Base-by-base conservation (phyloP, 2,329 filamentous ascomycete genomes). In the Tolypocladium tundrense region DNA sequence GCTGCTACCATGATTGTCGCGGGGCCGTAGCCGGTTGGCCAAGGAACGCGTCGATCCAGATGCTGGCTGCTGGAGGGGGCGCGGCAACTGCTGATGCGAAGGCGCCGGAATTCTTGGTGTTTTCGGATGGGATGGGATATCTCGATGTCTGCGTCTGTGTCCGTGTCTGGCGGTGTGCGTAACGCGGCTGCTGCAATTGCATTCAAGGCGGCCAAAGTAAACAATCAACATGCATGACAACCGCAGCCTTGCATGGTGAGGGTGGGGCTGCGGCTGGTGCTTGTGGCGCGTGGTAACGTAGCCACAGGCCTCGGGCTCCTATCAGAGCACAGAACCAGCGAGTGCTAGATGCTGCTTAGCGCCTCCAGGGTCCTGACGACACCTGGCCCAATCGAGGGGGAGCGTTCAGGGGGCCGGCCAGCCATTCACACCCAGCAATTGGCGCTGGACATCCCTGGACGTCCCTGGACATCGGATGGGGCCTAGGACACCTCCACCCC, bases 1-100 rank as follows among this genome's bases (percentile, higher is more conserved):
- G 54, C 45, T 55, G 60, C 61, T 67, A 72, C 70, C 70, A 72
- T 72, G 63, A 63, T 70, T 59, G 53, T 39, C 55, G 43, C 54
- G 55, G 58, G 57, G 48, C 40, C 35, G 51, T 55, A 58, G 54
- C 11, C 48, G 59, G 63, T 64, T 65, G 63, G 63, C 61, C 60
- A 59, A 64, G 61, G 50, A 64, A 61, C 62, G 57, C 41, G 43
- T 11, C 45, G 55, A 54, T 60, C 39, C 14, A 27, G 39, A 14
- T 41, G 48, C 57, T n/a, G 58, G 35, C 24, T 48, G 41, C n/a
- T 42, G 40, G 40, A 14, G 33, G 35, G 51, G 35, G 51, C 45
- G 45, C 33, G 58, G 41, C 35, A 21, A 10, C 31, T 13, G 48
- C 4, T 8, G 19, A 37, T 55, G 35, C 5, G 11, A 33, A 48